These are phyloP conservation scores for Acidiella bohemica DNA, from an alignment of 495 filamentous ascomycete species.

Conservation along the genomic window DNA sequence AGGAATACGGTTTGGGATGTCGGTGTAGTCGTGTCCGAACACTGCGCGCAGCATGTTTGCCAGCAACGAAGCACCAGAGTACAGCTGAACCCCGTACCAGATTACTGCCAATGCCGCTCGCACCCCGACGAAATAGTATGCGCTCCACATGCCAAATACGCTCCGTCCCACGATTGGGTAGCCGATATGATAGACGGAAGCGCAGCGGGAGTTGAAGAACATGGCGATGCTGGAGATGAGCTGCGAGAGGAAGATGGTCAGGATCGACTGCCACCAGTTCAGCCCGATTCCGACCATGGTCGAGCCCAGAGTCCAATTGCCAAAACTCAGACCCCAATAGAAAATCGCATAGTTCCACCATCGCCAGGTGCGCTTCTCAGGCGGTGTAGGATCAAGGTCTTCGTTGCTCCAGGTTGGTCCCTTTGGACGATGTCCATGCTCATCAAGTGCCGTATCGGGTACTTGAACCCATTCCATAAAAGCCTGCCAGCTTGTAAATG, in stretches of 20 bases:
- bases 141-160: slow-evolving; percentile 30
- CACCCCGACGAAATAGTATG: slow-evolving; percentile 23
- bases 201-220: slow-evolving; percentile 30
- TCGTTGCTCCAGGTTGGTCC: slow-evolving; percentile 2
- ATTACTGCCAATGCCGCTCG: slow-evolving; percentile 25
- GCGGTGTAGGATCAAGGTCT: slow-evolving; percentile 4
- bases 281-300: slow-evolving; percentile 33
- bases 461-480: slow-evolving; percentile 2
- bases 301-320: slow-evolving; percentile 33
- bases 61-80: slow-evolving; percentile 26
- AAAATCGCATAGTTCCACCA: slow-evolving; percentile 33
- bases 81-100: slow-evolving; percentile 27
- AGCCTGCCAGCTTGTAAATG: slow-evolving; percentile 3
- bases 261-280: slow-evolving; percentile 35
- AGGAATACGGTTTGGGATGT: slow-evolving; percentile 31
- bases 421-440: background rate
- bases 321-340: slow-evolving; percentile 31
- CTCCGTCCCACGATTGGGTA: slow-evolving; percentile 27
- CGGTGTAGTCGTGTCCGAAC: slow-evolving; percentile 24
- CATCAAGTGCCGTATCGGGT: slow-evolving; percentile 4
- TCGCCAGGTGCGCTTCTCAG: slow-evolving; percentile 6
- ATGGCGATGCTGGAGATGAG: slow-evolving; percentile 32
- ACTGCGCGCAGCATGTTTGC: slow-evolving; percentile 25
- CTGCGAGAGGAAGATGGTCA: slow-evolving; percentile 33
- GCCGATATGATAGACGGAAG: slow-evolving; percentile 31